These are phyloP conservation scores for Venturia carpophila DNA, from an alignment of 2,329 filamentous ascomycete species.

Conservation along the genomic window DNA sequence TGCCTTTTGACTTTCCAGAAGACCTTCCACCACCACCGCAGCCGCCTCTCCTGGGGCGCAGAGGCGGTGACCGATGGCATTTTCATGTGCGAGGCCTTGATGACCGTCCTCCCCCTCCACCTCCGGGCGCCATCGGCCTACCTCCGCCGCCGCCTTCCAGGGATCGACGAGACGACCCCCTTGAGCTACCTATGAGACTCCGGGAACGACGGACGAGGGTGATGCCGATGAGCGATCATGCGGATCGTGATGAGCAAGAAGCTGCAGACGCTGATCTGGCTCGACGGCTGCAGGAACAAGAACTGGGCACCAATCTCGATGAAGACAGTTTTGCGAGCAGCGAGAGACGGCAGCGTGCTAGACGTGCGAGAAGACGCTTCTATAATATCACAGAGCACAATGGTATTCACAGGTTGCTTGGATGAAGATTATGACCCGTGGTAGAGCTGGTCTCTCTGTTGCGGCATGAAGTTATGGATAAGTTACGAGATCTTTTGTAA, in stretches of 20 bases:
- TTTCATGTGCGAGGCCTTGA: background rate
- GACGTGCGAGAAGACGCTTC: constrained; percentile 6
- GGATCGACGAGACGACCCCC: constrained; percentile 1
- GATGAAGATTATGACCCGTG: constrained; percentile 1
- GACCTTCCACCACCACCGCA: constrained; percentile 21
- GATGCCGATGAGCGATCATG: constrained; percentile 19
- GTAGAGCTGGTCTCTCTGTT: constrained; percentile 9
- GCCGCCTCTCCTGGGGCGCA: background rate
- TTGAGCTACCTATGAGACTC: background rate
- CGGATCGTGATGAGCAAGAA: constrained; percentile 37
- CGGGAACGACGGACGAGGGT: background rate
- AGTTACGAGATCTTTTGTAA: background rate
- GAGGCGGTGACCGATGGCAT: background rate
- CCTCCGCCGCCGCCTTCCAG: background rate
- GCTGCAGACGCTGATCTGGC: constrained; percentile 44
- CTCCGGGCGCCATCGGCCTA: constrained; percentile 20
- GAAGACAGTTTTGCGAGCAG: background rate
- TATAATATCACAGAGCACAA: constrained; percentile 11
- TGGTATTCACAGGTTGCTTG: background rate
- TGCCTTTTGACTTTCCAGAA: constrained; percentile 34
- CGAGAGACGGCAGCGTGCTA: background rate
- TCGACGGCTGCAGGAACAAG: constrained; percentile 43
- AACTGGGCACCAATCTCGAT: constrained; percentile 1
- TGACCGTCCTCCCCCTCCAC: background rate
- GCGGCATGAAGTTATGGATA: background rate